phyloP scores from a whole-genome alignment of 495 filamentous ascomycete species.

The Penicillium pancosmium region DNA sequence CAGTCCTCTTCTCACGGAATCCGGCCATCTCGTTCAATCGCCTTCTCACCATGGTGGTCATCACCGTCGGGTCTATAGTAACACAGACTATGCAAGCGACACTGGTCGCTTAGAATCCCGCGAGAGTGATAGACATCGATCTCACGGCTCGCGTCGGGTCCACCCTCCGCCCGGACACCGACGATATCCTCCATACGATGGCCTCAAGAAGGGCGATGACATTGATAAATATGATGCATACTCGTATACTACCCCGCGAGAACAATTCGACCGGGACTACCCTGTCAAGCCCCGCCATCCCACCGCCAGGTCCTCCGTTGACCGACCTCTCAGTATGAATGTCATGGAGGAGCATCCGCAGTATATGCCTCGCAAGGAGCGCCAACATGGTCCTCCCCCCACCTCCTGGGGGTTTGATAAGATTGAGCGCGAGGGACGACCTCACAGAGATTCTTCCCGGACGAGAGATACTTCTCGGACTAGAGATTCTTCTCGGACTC shows the following conservation, averaged over 20 bases:
- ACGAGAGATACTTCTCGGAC: not conserved
- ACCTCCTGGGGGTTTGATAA: slow-evolving; percentile 66
- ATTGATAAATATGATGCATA: slow-evolving; percentile 64
- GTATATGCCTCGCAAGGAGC: slow-evolving; percentile 46
- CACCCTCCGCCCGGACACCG: slow-evolving; percentile 26
- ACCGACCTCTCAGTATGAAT: slow-evolving; percentile 67
- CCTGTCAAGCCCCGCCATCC: slow-evolving; percentile 49
- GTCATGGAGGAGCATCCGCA: slow-evolving; percentile 60
- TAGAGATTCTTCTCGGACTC: slow-evolving; percentile 17
- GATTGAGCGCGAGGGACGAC: slow-evolving; percentile 43
- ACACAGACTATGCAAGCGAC: slow-evolving; percentile 46
- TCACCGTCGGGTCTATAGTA: slow-evolving; percentile 38
- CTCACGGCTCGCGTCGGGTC: slow-evolving; percentile 22
- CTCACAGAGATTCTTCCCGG: slow-evolving; percentile 29
- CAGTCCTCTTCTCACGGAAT: slow-evolving; percentile 35
- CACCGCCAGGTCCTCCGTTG: slow-evolving; percentile 51
- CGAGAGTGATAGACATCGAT: slow-evolving; percentile 18
- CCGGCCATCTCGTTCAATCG: slow-evolving; percentile 33
- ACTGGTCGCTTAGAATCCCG: slow-evolving; percentile 31
- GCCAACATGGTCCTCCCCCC: slow-evolving; percentile 57
- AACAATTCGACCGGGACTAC: slow-evolving; percentile 69
- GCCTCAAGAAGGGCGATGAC: slow-evolving; percentile 55
- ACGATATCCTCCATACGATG: slow-evolving; percentile 36
- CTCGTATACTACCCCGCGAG: slow-evolving; percentile 71
- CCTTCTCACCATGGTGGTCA: slow-evolving; percentile 28